These are phyloP conservation scores for Colletotrichum incanum DNA, from an alignment of 2,329 filamentous ascomycete genomes.

Conservation along the genomic window DNA sequence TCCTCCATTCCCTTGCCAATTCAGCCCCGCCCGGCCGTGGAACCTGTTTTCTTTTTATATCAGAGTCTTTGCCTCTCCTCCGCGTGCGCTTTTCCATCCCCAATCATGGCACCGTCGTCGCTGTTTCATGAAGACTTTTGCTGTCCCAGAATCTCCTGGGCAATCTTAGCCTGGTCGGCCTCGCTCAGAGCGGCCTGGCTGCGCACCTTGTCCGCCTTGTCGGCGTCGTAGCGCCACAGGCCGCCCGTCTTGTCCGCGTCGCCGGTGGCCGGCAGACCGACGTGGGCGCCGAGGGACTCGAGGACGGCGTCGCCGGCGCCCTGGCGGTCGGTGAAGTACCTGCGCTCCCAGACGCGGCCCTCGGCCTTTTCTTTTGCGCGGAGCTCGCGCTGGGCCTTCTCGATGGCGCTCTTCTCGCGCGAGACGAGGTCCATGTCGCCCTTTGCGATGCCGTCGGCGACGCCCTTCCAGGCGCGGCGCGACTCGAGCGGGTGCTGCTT, in stretches of 20 bases:
- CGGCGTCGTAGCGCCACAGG: conserved; percentile 71
- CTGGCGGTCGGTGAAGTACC: conserved; percentile 80
- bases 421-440: conserved; percentile 89
- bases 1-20: neutral
- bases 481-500: conserved; percentile 91
- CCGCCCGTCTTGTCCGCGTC: conserved; percentile 75
- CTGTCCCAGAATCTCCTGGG: conserved; percentile 54
- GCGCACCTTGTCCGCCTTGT: conserved; percentile 73
- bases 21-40: neutral
- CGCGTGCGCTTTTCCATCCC: neutral
- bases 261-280: conserved; percentile 65
- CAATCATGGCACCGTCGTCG: neutral
- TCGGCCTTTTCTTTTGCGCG: conserved; percentile 83
- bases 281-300: conserved; percentile 59
- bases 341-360: conserved; percentile 82
- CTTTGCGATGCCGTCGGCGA: conserved; percentile 83
- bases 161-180: conserved; percentile 70
- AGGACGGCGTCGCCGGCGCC: conserved; percentile 62
- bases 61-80: neutral
- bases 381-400: conserved; percentile 85
- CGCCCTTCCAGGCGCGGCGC: conserved; percentile 88
- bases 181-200: conserved; percentile 65
- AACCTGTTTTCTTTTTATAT: conserved; percentile 7
- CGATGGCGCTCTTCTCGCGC: conserved; percentile 88
- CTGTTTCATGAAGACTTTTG: conserved; percentile 10